A percentile compares a stretch with the other conserved stretches of the same genome.
Conservation (phyloP, 2,329 filamentous ascomycete species). For the Colletotrichum orbiculare region DNA sequence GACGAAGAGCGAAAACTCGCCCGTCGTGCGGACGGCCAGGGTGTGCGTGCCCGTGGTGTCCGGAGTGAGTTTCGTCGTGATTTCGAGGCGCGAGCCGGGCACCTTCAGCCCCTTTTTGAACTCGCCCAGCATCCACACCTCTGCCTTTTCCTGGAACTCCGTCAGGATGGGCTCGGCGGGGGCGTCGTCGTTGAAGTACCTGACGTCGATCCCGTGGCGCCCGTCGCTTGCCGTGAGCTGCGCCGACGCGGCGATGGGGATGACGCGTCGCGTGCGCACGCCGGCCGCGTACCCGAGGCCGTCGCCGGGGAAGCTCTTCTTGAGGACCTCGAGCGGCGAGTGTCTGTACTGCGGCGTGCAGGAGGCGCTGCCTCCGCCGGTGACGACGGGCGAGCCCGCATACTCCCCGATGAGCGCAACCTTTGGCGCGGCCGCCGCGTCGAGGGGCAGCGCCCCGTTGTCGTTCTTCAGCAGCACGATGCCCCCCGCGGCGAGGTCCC, state of each 20-base stretch:
- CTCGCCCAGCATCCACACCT: conserved; percentile 39
- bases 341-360: conserved; percentile 34
- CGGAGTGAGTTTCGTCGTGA: conserved; percentile 33
- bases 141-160: conserved; percentile 36
- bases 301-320: not conserved
- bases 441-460: conserved; percentile 11
- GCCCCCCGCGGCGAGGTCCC: conserved; percentile 35
- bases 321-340: conserved; percentile 27
- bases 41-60: conserved; percentile 35
- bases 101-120: conserved; percentile 36
- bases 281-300: conserved; percentile 17
- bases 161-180: conserved; percentile 16
- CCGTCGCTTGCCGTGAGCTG: conserved; percentile 31
- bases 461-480: conserved; percentile 39
- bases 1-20: conserved; percentile 29
- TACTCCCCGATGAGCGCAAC: conserved; percentile 29
- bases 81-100: conserved; percentile 34
- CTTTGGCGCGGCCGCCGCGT: not conserved
- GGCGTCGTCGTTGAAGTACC: conserved; percentile 36
- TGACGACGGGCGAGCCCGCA: conserved; percentile 15
- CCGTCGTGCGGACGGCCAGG: conserved; percentile 33
- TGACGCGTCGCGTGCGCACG: conserved; percentile 31
- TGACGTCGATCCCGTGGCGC: conserved; percentile 31
- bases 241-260: conserved; percentile 24
- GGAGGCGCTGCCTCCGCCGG: conserved; percentile 30